Evolutionary conservation across 2,329 filamentous ascomycete species (phyloP), one percentile per base, ranked within the genome.

Genomic region (Aspergillus luchuensis): DNA sequence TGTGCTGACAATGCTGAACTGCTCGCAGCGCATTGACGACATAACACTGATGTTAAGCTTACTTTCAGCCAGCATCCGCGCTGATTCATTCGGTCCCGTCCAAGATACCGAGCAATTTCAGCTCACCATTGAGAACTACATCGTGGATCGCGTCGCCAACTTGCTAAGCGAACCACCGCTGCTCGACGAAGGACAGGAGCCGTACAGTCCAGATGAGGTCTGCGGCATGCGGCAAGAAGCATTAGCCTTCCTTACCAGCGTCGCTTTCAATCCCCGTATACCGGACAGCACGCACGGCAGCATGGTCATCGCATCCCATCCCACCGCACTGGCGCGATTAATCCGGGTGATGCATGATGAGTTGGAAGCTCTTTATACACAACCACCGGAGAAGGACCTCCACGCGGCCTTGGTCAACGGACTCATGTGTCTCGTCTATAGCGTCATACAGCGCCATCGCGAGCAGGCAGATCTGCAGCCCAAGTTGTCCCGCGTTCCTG

Each of bases 341-440:
- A 88, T 96, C 25, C 85, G 87, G 25, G 86, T 90, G 48, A 86
- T 93, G 55, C 88, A 95, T 60, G 89, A 92, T 64, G 87, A 90
- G 65, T 78, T 97, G 13, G 81, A 84, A 49, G 76, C 78, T 3
- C 73, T 90, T 1, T 90, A 91, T 72, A 75, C 81, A 13, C 78
- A 79, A 39, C 71, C 76, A 3, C 77, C 78, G n/a, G 77, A 78
- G 28, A 76, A 76, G 30, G 71, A 79, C n/a, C 66, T 81, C 38
- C 82, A 82, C 48, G 76, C 82, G 6, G 69, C 77, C 2, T 73
- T 86, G 25, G 80, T 91, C 65, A 90, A 89, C 68, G 77, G 82
- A 4, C 80, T 84, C 8, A 85, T 85, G 64, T 81, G 83, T n/a
- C 72, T 91, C 3, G 77, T 90, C 5, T 84, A 87, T 69, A 81